These are phyloP conservation scores for Nakazawaea molendinolei DNA, from an alignment of 805 yeast species.

Conservation along the genomic window DNA sequence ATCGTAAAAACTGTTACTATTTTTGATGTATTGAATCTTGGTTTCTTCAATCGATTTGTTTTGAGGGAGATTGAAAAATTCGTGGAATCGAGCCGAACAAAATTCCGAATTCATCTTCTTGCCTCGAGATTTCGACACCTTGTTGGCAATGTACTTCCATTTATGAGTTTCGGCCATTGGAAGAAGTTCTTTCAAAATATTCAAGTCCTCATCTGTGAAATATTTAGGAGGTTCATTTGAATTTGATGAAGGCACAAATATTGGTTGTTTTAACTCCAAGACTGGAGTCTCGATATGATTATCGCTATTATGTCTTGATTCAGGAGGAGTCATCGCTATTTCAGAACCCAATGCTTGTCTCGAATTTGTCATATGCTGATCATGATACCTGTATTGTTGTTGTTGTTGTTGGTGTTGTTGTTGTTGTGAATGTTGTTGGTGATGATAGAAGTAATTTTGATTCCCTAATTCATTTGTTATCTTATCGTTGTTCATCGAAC, in stretches of 20 bases:
- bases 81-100: slow-evolving; percentile 9
- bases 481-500: too few species aligned
- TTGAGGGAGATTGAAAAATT: slow-evolving; percentile 8
- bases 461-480: too few species aligned
- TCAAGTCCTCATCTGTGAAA: slow-evolving; percentile 7
- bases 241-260: neutral
- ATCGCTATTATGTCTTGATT: slow-evolving; percentile 3
- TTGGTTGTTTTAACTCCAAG: neutral
- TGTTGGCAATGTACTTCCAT: slow-evolving; percentile 12
- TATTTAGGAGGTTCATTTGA: neutral
- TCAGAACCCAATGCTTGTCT: neutral
- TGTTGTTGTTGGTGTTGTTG: too few species aligned
- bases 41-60: neutral
- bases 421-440: too few species aligned
- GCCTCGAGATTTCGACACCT: slow-evolving; percentile 7
- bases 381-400: too few species aligned
- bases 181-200: slow-evolving; percentile 4
- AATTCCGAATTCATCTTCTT: slow-evolving; percentile 13
- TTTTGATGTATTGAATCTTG: slow-evolving; percentile 8
- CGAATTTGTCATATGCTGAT: neutral
- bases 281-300: neutral
- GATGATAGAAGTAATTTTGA: too few species aligned
- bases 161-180: slow-evolving; percentile 10
- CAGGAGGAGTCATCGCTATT: slow-evolving; percentile 3
- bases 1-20: slow-evolving; percentile 7